These are phyloP conservation scores for Cyanidium caldarium DNA, from an alignment of 23 red algal species.

Conservation along the genomic window DNA sequence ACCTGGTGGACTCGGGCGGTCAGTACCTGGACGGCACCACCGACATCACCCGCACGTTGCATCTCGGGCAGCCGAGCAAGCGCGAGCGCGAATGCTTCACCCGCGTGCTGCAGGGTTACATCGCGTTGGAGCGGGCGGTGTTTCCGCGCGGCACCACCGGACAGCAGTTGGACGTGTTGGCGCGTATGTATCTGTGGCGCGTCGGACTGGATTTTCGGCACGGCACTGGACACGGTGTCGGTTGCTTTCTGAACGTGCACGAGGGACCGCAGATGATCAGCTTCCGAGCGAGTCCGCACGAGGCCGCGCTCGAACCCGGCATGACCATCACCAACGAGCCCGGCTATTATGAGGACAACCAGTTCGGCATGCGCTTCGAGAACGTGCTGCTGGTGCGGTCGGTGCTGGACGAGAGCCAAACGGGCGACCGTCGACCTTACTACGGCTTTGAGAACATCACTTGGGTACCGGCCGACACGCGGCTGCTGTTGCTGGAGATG, in stretches of 20 bases:
- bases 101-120: slow-evolving; percentile 80
- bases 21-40: slow-evolving; percentile 95
- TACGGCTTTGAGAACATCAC: slow-evolving; percentile 61
- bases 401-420: background rate
- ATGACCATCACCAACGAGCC: slow-evolving; percentile 92
- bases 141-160: slow-evolving; percentile 85
- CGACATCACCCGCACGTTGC: slow-evolving; percentile 86
- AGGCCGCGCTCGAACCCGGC: slow-evolving; percentile 48
- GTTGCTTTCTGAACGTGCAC: slow-evolving; percentile 78
- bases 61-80: slow-evolving; percentile 44
- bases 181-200: slow-evolving; percentile 61
- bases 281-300: slow-evolving; percentile 37
- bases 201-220: slow-evolving; percentile 86
- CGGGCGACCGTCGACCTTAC: slow-evolving; percentile 24
- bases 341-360: slow-evolving; percentile 93
- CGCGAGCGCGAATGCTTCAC: slow-evolving; percentile 84
- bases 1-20: slow-evolving; percentile 78
- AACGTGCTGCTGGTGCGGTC: slow-evolving; percentile 55
- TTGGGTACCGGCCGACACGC: slow-evolving; percentile 42
- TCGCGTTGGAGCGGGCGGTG: slow-evolving; percentile 49
- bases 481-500: slow-evolving; percentile 38
- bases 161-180: slow-evolving; percentile 60
- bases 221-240: slow-evolving; percentile 95
- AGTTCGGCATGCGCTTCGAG: slow-evolving; percentile 93
- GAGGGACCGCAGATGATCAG: slow-evolving; percentile 90